A percentile compares a stretch with the other conserved stretches of the same genome.
Evolutionary conservation across 495 filamentous ascomycete genomes (phyloP).

Genomic region (Cenococcum geophilum): DNA sequence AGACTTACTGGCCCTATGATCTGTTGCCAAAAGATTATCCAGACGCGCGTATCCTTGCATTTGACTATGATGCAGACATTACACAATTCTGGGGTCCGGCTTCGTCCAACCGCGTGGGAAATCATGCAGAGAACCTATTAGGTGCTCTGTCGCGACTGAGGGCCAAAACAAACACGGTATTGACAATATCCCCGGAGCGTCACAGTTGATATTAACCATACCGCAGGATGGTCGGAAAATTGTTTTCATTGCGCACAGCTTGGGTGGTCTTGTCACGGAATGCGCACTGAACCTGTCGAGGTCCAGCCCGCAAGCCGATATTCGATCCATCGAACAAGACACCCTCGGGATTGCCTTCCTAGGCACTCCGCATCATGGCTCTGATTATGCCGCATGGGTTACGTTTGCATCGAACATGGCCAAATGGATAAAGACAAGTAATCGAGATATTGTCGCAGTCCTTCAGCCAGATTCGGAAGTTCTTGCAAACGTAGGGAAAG

Average conservation of each 20-base stretch:
- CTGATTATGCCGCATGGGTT: constrained; percentile 17
- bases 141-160: constrained; percentile 2
- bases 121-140: constrained; percentile 10
- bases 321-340: constrained; percentile 1
- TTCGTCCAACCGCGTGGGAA: not conserved
- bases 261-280: too few relatives aligned
- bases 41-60: constrained; percentile 19
- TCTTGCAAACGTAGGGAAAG: not conserved
- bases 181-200: too few relatives aligned
- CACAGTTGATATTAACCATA: too few relatives aligned
- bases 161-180: too few relatives aligned
- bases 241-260: too few relatives aligned
- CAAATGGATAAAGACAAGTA: constrained; percentile 6
- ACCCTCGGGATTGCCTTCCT: constrained; percentile 21
- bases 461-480: constrained; percentile 14
- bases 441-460: constrained; percentile 8
- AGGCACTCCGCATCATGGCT: constrained; percentile 24
- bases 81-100: not conserved
- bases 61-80: constrained; percentile 25
- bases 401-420: not conserved
- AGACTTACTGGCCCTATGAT: constrained; percentile 5
- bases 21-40: constrained; percentile 9
- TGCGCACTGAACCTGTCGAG: too few relatives aligned
- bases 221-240: too few relatives aligned
- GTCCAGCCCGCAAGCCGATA: too few relatives aligned